Evolutionary conservation across 331 rosid species (phyloP), one percentile per base, ranked within the genome.

Genomic region (Quercus tomentella): DNA sequence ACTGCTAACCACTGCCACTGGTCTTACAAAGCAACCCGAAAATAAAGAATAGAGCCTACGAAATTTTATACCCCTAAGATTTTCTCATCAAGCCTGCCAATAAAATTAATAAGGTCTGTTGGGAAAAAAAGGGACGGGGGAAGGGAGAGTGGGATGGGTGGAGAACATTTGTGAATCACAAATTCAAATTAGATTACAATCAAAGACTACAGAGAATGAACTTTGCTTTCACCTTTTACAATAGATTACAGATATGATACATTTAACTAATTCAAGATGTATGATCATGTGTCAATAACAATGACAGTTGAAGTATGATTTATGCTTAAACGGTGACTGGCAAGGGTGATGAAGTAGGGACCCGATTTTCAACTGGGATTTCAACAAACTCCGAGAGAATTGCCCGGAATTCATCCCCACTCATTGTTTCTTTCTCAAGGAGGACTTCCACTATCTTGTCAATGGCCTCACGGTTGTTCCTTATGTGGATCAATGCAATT

Each of bases 401-500:
- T 30, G 93, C 89, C 14, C 97, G 97, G 90, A 95, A 95, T 88
- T 95, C 99, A 49, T 95, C 98, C 16, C 98, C 99, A 1, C 86
- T 52, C 77, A 93, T 84, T 2, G 99, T 91, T 85, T 95, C 99
- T 87, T 93, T 95, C 89, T 95, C 99, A 20, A 93, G 83, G 74
- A 95, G 92, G 77, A 93, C 91, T 80, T 95, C 99, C 69, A 95
- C 99, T 7, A 93, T 89, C 88, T 88, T 93, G 83, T 95, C 99
- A 26, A 95, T 91, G 43, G 98, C 98, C 79, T 95, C 99, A 2
- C 98, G 96, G 96, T 95, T 95, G 89, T 89, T 93, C 83, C 89
- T 88, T 73, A 93, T 91, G 84, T 95, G 99, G 75, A 67, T 75
- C 86, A 95, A 82, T 3, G 99, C 94, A 70, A 95, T 91, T 87